Evolutionary conservation across 148 eudicot genomes (phyloP).

Genomic region (Nepenthes gracilis): DNA sequence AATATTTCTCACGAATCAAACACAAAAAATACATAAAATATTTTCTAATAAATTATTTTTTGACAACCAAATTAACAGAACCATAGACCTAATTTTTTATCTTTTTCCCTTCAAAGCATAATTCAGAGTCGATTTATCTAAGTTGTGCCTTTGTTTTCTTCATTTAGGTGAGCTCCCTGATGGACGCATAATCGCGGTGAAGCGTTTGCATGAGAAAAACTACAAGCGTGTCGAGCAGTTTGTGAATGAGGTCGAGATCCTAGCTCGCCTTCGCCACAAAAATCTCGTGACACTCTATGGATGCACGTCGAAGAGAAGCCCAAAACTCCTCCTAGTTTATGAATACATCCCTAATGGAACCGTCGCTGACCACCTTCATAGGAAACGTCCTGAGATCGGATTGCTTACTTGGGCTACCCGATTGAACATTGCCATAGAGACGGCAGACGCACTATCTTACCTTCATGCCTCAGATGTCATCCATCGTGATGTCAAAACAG

Average conservation of each 20-base stretch:
- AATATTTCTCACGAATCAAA: too few relatives aligned
- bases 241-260: slow-evolving; percentile 56
- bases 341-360: slow-evolving; percentile 72
- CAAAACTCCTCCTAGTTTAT: slow-evolving; percentile 61
- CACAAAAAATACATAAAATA: neutral
- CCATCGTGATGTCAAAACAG: slow-evolving; percentile 61
- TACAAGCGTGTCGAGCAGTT: slow-evolving; percentile 50
- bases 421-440: slow-evolving; percentile 46
- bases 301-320: slow-evolving; percentile 46
- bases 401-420: slow-evolving; percentile 33
- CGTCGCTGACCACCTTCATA: slow-evolving; percentile 70
- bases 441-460: slow-evolving; percentile 44
- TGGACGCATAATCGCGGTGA: slow-evolving; percentile 48
- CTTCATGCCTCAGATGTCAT: slow-evolving; percentile 51
- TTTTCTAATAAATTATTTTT: neutral
- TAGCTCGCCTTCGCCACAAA: slow-evolving; percentile 44
- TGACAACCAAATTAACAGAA: too few relatives aligned
- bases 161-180: slow-evolving; percentile 22
- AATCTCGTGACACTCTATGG: slow-evolving; percentile 72
- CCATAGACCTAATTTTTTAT: too few relatives aligned
- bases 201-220: slow-evolving; percentile 54
- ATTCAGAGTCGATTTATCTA: neutral
- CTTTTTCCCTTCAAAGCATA: too few relatives aligned
- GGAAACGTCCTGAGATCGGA: slow-evolving; percentile 11
- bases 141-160: neutral